These are phyloP conservation scores for Populus tremula DNA, from an alignment of 345 rosid species.

Conservation along the genomic window DNA sequence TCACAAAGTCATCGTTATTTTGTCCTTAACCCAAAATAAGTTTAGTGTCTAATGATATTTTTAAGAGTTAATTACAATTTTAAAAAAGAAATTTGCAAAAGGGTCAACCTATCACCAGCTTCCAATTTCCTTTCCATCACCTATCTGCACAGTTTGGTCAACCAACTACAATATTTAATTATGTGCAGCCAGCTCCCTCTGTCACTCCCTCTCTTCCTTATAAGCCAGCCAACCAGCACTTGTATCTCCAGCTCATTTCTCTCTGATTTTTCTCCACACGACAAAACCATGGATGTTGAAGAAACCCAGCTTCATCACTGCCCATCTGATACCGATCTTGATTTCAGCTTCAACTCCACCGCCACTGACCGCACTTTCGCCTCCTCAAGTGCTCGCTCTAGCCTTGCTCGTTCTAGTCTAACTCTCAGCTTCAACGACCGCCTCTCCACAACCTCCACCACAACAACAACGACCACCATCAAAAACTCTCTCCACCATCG, in stretches of 20 bases:
- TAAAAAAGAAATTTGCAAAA: neutral
- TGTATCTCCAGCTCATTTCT: neutral
- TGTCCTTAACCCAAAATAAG: too few relatives aligned
- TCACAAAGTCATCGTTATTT: too few relatives aligned
- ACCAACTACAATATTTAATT: neutral
- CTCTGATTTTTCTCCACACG: neutral
- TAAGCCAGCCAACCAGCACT: neutral
- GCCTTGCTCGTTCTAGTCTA: neutral
- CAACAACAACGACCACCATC: neutral
- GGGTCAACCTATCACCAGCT: neutral
- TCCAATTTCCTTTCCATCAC: neutral
- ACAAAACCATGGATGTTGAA: neutral
- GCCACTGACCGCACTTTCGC: neutral
- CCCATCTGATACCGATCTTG: neutral
- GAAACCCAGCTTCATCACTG: neutral
- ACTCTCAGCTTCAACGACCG: neutral
- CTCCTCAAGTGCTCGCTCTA: neutral
- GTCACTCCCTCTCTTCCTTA: neutral
- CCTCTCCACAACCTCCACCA: neutral
- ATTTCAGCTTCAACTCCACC: neutral
- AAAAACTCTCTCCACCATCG: neutral
- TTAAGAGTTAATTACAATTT: too few relatives aligned
- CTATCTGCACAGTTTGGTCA: neutral
- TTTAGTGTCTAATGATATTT: too few relatives aligned
- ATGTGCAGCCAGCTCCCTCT: neutral